Base-by-base conservation (phyloP, 805 yeast species). In the Candida chilensis region DNA sequence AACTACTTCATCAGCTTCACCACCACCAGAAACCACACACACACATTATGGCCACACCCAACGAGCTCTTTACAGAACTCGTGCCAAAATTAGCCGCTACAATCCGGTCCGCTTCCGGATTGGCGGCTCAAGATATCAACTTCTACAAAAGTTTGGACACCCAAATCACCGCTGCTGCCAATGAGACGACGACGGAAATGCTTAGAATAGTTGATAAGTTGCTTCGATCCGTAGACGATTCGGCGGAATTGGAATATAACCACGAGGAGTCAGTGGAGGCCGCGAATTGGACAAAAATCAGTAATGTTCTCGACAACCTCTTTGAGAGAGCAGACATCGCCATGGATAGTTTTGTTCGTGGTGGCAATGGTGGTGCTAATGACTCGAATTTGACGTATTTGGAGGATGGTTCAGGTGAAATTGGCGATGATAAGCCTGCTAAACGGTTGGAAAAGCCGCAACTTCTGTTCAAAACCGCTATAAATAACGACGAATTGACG, bases 81-180 rank as follows among this genome's bases (percentile, higher is more conserved):
- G 48, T 74, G 13, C 71, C 76, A 8, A 51, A 64, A 34, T 57
- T 77, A n/a, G 64, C 73, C 28, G 60, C 67, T 8, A 58, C 78
- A 3, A 72, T 83, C 24, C 61, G 94, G 36, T 69, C 80, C 3
- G 67, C 94, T 0, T 61, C 79, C 3, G 75, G 82, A 2, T 52
- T 88, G 26, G 81, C 83, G 2, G 73, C 85, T 1, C 82, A 82
- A 33, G 97, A 90, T 57, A 67, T 87, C n/a, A 72, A 68, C 18
- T 92, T 88, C 45, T 74, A 76, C 50, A 60, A 66, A 27, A 74
- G 83, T 28, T 46, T 85, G 9, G 90, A 84, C 42, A 42, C 57
- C 3, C 45, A 50, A 1, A 45, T 77, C 10, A 52, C 64, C 6
- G 37, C 45, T 0, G 46, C 62, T 10, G 48, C 77, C 28, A 60